A percentile compares a stretch with the other conserved stretches of the same genome.
phyloP scores from a whole-genome alignment of 164 flowering plant genomes.

The Cinnamomum chago region DNA sequence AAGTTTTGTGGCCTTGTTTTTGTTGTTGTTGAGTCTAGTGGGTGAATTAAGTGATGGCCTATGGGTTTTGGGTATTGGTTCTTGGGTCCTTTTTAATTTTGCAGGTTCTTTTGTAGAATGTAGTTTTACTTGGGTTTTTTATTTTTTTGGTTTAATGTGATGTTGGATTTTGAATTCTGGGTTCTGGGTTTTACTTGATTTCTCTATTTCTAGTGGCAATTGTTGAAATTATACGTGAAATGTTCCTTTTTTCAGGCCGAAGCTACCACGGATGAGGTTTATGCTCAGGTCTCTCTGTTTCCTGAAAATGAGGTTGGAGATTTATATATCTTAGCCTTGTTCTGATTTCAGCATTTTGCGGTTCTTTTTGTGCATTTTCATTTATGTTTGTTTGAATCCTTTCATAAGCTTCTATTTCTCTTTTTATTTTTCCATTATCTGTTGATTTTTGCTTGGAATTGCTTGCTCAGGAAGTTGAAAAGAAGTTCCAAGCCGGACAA shows the following conservation, averaged over 20 bases:
- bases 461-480: slow-evolving; percentile 39
- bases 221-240: not conserved
- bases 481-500: slow-evolving; percentile 48
- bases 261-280: slow-evolving; percentile 74
- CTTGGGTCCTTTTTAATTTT: not conserved
- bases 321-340: not conserved
- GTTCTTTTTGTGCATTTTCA: not conserved
- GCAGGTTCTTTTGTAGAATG: not conserved
- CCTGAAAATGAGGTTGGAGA: slow-evolving; percentile 65
- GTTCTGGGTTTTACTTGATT: not conserved
- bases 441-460: not conserved
- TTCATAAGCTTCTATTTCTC: not conserved
- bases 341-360: not conserved
- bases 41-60: not conserved
- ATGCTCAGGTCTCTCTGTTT: slow-evolving; percentile 75
- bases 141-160: not conserved
- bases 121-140: not conserved
- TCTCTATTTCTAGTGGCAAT: not conserved
- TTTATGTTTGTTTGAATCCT: not conserved
- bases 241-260: slow-evolving; percentile 55
- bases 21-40: not conserved
- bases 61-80: not conserved
- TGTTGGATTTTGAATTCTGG: not conserved
- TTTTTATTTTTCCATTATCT: not conserved
- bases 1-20: not conserved